Evolutionary conservation across 306 rosid genomes (phyloP).

Genomic region (Ormosia emarginata): DNA sequence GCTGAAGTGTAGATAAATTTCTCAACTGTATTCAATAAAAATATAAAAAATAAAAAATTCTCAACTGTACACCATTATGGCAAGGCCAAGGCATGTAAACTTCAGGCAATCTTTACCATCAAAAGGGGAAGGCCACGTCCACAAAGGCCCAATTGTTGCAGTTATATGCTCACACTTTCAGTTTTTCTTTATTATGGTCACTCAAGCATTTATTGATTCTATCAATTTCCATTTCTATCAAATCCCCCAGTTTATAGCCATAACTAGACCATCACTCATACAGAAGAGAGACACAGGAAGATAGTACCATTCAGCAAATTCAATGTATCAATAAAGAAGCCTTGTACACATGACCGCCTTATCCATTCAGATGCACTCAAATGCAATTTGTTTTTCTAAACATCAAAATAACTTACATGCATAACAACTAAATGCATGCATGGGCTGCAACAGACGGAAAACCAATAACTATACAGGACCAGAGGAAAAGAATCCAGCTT

Average conservation of each 20-base stretch:
- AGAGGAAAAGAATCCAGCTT: not conserved
- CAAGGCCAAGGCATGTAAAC: not conserved
- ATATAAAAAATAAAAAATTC: too few species aligned
- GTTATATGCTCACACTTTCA: too few species aligned
- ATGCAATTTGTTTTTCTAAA: not conserved
- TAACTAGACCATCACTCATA: not conserved
- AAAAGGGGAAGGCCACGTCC: not conserved
- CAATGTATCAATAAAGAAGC: not conserved
- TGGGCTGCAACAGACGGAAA: too few species aligned
- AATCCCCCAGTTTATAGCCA: not conserved
- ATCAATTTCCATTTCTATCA: not conserved
- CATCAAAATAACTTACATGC: too few species aligned
- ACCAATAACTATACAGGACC: not conserved
- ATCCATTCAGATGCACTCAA: not conserved
- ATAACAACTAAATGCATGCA: not conserved
- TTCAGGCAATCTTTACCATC: not conserved
- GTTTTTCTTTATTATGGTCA: not conserved
- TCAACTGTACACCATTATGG: not conserved
- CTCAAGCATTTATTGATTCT: not conserved
- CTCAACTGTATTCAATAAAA: too few species aligned
- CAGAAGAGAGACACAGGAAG: not conserved
- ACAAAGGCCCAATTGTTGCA: not conserved
- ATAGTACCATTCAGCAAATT: not conserved
- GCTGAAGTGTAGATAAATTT: too few species aligned
- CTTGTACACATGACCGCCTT: not conserved